Percentiles rank a stretch among this genome's conserved stretches.
These are phyloP conservation scores for Nitzschia putrida DNA, from an alignment of 108 stramenopile species.

Conservation along the genomic window DNA sequence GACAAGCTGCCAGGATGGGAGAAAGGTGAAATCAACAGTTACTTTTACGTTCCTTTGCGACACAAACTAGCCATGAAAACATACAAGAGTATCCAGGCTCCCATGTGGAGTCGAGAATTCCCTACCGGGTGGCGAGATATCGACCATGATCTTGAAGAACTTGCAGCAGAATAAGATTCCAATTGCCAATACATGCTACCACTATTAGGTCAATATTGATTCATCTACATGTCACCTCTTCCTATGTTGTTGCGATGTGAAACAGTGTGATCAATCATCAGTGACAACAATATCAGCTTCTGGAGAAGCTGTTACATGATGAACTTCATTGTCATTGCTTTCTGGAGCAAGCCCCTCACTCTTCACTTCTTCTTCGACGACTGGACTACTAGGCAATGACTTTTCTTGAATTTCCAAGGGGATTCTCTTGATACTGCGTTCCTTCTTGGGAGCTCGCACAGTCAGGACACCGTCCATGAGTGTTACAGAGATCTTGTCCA, in stretches of 20 bases:
- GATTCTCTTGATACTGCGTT: conserved; percentile 1
- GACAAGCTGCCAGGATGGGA: conserved; percentile 59
- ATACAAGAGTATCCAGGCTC: conserved; percentile 40
- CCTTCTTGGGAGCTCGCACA: conserved; percentile 23
- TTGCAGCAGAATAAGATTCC: too few relatives aligned
- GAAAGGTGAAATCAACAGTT: conserved; percentile 54
- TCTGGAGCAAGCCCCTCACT: too few relatives aligned
- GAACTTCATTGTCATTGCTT: too few relatives aligned
- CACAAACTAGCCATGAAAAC: conserved; percentile 49
- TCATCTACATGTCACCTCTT: too few relatives aligned
- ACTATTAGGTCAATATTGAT: too few relatives aligned
- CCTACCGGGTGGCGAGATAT: conserved; percentile 78
- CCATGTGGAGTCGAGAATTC: conserved; percentile 42
- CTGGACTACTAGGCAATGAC: too few relatives aligned
- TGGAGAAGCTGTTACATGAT: too few relatives aligned
- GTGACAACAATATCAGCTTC: too few relatives aligned
- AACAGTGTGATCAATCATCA: too few relatives aligned
- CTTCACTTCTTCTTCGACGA: too few relatives aligned
- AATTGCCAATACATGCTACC: too few relatives aligned
- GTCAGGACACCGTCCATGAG: conserved; percentile 30
- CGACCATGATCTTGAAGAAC: conserved; percentile 58
- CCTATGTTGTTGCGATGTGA: too few relatives aligned
- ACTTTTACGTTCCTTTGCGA: conserved; percentile 57
- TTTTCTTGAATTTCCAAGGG: conserved; percentile 6
- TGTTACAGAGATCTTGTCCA: conserved; percentile 23